phyloP scores from a whole-genome alignment of 768 basidiomycete genomes.

The Leucosporidium scottii region DNA sequence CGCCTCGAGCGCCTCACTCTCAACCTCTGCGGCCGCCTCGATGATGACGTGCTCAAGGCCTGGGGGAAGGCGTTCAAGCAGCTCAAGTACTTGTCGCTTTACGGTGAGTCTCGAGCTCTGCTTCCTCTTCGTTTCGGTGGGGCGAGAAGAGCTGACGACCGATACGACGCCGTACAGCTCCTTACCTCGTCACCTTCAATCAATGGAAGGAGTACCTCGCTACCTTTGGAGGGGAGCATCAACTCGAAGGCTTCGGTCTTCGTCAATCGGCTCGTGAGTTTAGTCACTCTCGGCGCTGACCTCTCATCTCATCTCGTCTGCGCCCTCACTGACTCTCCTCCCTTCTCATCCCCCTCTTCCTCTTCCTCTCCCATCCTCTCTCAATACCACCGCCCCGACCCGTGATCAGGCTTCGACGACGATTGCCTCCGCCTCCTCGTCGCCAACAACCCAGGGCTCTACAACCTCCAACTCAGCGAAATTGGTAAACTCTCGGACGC shows the following conservation, averaged over 20 bases:
- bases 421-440: conserved; percentile 59
- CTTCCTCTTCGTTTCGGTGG: too few species aligned
- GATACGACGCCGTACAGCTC: conserved; percentile 3
- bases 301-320: not conserved
- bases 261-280: conserved; percentile 41
- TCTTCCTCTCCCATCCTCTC: not conserved
- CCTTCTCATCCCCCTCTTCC: too few species aligned
- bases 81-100: conserved; percentile 66
- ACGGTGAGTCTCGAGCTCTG: conserved; percentile 87
- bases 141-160: too few species aligned
- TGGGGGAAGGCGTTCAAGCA: conserved; percentile 60
- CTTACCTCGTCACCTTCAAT: conserved; percentile 53
- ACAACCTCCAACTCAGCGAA: conserved; percentile 70
- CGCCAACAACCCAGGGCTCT: conserved; percentile 51
- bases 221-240: conserved; percentile 47
- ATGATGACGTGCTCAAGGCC: conserved; percentile 45
- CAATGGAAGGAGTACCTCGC: conserved; percentile 72
- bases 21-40: conserved; percentile 77
- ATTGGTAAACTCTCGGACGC: conserved; percentile 61
- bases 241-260: conserved; percentile 66
- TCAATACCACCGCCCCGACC: conserved; percentile 26
- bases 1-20: conserved; percentile 71
- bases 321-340: too few species aligned
- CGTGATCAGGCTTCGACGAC: conserved; percentile 57
- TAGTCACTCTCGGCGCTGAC: too few species aligned